These are phyloP conservation scores for Lomentospora prolificans DNA, from an alignment of 2,329 filamentous ascomycete species.

Conservation along the genomic window DNA sequence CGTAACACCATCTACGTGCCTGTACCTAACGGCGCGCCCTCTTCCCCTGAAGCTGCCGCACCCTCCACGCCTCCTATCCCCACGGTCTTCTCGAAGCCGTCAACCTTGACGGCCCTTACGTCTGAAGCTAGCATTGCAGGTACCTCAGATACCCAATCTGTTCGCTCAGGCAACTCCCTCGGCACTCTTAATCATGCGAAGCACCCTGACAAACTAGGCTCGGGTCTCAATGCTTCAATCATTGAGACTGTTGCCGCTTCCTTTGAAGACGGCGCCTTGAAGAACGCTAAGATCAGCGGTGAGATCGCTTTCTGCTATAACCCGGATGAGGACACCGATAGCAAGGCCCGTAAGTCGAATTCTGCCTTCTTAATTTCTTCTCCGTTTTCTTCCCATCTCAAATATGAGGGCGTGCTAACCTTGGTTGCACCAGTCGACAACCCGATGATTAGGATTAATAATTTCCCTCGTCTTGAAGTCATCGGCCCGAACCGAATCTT, in stretches of 20 bases:
- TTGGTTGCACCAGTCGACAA: conserved; percentile 25
- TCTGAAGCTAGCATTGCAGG: conserved; percentile 51
- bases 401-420: too few relatives aligned
- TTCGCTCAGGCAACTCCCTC: conserved; percentile 78
- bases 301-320: conserved; percentile 87
- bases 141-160: conserved; percentile 78
- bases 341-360: conserved; percentile 32
- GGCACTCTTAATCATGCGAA: conserved; percentile 58
- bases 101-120: conserved; percentile 44
- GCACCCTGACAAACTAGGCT: conserved; percentile 71
- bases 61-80: conserved; percentile 16
- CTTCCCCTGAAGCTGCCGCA: conserved; percentile 8
- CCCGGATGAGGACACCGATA: conserved; percentile 31
- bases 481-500: conserved; percentile 92
- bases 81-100: conserved; percentile 23
- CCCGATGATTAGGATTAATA: conserved; percentile 73
- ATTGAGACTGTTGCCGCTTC: conserved; percentile 84
- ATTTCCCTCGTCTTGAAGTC: conserved; percentile 79
- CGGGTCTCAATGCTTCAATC: conserved; percentile 78
- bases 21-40: conserved; percentile 17
- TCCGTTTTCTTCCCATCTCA: too few relatives aligned
- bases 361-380: too few relatives aligned
- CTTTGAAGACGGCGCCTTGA: conserved; percentile 66
- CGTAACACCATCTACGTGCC: conserved; percentile 83
- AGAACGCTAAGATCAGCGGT: conserved; percentile 66